Percentiles rank a stretch among this genome's conserved stretches.
Evolutionary conservation across 257 asterid species (phyloP).

Genomic region (Avicennia marina): DNA sequence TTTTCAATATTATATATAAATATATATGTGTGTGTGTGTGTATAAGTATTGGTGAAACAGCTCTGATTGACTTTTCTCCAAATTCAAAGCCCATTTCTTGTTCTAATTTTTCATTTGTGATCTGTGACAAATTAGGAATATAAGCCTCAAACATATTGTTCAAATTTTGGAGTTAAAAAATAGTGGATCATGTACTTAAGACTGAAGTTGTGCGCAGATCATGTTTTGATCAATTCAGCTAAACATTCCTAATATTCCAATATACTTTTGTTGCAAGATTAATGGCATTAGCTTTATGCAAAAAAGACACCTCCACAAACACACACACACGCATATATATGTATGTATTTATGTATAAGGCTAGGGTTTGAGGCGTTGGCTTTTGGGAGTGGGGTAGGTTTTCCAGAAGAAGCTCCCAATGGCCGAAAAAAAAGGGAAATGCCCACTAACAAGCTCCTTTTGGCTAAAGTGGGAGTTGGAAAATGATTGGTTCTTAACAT

Average conservation of each 20-base stretch:
- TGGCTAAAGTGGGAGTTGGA: conserved; percentile 28
- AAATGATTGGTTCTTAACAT: conserved; percentile 46
- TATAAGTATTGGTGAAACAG: background rate
- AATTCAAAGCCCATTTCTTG: conserved; percentile 18
- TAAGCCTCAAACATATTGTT: too few species aligned
- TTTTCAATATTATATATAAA: conserved; percentile 2
- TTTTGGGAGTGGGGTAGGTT: conserved; percentile 32
- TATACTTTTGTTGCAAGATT: conserved; percentile 25
- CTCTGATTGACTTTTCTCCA: conserved; percentile 7
- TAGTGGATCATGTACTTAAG: too few species aligned
- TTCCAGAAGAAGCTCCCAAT: conserved; percentile 19
- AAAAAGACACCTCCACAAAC: conserved; percentile 17
- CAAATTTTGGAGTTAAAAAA: too few species aligned
- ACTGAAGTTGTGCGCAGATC: too few species aligned
- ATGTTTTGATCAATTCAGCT: too few species aligned
- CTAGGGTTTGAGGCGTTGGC: conserved; percentile 28
- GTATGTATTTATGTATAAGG: too few species aligned
- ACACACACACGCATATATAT: too few species aligned
- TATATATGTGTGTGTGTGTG: too few species aligned
- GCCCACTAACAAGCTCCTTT: conserved; percentile 69
- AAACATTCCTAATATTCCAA: too few species aligned
- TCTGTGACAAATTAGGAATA: too few species aligned
- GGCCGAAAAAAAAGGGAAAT: conserved; percentile 49
- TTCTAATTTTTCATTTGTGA: conserved; percentile 1
- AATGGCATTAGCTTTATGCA: conserved; percentile 16